Conservation (phyloP, 176 grass and related monocot species). For the Chloris gayana region DNA sequence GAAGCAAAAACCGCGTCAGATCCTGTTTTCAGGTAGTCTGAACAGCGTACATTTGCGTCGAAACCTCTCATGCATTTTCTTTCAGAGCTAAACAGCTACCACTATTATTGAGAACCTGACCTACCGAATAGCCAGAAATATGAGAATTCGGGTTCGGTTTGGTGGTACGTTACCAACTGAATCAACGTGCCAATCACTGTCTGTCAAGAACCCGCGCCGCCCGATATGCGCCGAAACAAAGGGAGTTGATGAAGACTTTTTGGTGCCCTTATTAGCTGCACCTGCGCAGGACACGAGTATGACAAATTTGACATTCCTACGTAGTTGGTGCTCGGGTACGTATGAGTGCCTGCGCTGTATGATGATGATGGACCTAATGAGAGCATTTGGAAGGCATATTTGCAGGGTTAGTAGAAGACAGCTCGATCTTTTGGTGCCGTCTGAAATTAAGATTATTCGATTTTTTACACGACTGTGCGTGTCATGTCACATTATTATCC, state of each 20-base stretch:
- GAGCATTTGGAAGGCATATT: constrained; percentile 4
- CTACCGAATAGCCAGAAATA: constrained; percentile 26
- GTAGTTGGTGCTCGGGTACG: constrained; percentile 10
- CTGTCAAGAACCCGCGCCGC: constrained; percentile 18
- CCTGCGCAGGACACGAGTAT: constrained; percentile 14
- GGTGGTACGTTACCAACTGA: constrained; percentile 40
- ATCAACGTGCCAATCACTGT: constrained; percentile 41
- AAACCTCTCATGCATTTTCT: background rate
- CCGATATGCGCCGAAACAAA: constrained; percentile 44
- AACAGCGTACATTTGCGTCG: background rate
- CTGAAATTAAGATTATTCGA: background rate
- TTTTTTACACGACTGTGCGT: background rate
- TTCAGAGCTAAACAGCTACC: background rate
- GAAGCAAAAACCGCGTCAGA: too few relatives aligned
- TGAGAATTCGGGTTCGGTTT: constrained; percentile 12
- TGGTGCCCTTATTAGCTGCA: background rate
- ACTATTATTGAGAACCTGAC: constrained; percentile 7
- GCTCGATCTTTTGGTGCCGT: constrained; percentile 19
- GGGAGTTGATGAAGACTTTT: constrained; percentile 31
- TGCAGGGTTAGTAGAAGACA: constrained; percentile 34
- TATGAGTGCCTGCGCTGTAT: constrained; percentile 4
- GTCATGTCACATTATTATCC: background rate
- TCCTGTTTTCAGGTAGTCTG: background rate
- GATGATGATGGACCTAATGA: background rate
- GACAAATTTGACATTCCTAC: constrained; percentile 37